Conservation (phyloP, 768 basidiomycete species). For the Boletus subcaerulescens region DNA sequence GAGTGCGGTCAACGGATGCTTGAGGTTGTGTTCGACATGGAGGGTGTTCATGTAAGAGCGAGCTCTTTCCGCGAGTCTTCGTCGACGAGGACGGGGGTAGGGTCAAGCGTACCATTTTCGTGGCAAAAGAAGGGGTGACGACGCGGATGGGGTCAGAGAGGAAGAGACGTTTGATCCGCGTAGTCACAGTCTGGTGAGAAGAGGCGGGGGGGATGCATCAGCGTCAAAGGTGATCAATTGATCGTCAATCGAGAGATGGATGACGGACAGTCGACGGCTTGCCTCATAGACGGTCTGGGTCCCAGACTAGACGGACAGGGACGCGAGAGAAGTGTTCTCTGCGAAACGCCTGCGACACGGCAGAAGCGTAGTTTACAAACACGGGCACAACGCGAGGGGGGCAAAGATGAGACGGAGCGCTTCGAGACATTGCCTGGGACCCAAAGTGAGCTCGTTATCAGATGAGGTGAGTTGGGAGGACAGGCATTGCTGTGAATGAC, state of each 20-base stretch:
- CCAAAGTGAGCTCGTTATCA: constrained; percentile 32
- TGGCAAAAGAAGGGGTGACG: constrained; percentile 24
- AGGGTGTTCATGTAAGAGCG: constrained; percentile 31
- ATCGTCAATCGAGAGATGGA: background rate
- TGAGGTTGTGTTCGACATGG: constrained; percentile 27
- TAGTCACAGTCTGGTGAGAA: constrained; percentile 20
- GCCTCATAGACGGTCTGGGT: no score
- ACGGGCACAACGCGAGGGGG: constrained; percentile 26
- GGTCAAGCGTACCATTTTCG: constrained; percentile 30
- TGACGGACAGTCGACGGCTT: no score
- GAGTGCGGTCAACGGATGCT: constrained; percentile 14
- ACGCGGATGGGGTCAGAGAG: constrained; percentile 21
- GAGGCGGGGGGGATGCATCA: no score
- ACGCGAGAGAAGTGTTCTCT: constrained; percentile 31
- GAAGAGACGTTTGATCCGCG: constrained; percentile 18
- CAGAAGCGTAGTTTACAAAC: constrained; percentile 22
- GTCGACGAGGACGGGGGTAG: constrained; percentile 17
- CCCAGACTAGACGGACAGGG: constrained; percentile 34
- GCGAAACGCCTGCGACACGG: constrained; percentile 26
- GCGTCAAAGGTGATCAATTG: no score
- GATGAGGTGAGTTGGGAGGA: constrained; percentile 31
- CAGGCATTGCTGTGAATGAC: constrained; percentile 29
- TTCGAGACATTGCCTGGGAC: constrained; percentile 33
- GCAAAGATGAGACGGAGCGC: constrained; percentile 32
- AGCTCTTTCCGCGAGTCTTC: constrained; percentile 35